Conservation (phyloP, 306 rosid species). For the Sechiopsis laciniata region DNA sequence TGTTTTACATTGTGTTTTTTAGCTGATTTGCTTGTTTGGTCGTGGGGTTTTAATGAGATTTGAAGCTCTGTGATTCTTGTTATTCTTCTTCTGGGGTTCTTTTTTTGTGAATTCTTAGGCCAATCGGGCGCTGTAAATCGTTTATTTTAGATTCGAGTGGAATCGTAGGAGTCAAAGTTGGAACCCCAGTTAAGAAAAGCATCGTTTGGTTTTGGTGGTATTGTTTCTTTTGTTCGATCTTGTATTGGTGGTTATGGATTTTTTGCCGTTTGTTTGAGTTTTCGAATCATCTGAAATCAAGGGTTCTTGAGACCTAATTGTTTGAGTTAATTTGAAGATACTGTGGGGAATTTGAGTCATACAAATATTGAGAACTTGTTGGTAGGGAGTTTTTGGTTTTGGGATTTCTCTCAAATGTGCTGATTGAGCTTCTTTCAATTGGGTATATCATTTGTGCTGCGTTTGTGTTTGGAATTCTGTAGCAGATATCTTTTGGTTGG, state of each 20-base stretch:
- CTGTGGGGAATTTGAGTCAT: slow-evolving; percentile 1
- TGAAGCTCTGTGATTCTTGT: slow-evolving; percentile 9
- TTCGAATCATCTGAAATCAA: not conserved
- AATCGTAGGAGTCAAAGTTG: not conserved
- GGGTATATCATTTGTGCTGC: not conserved
- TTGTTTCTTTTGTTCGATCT: slow-evolving; percentile 9
- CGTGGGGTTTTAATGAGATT: not conserved
- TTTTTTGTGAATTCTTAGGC: not conserved
- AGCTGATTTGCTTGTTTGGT: not conserved
- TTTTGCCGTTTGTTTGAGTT: slow-evolving; percentile 14
- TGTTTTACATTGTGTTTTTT: not conserved
- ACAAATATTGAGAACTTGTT: not conserved
- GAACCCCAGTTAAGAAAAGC: slow-evolving; percentile 1
- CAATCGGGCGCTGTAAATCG: slow-evolving; percentile 8
- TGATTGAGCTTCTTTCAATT: not conserved
- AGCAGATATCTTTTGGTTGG: slow-evolving; percentile 1
- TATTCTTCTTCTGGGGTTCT: not conserved
- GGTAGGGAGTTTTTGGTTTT: not conserved
- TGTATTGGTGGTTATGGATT: slow-evolving; percentile 7
- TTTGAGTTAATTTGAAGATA: not conserved
- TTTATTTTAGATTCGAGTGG: not conserved
- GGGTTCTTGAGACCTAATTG: not conserved
- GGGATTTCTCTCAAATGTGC: slow-evolving; percentile 11
- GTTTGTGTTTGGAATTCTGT: not conserved
- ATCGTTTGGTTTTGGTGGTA: not conserved